These are phyloP conservation scores for Volvariella surrecta DNA, from an alignment of 1,284 basidiomycete species.

Conservation along the genomic window DNA sequence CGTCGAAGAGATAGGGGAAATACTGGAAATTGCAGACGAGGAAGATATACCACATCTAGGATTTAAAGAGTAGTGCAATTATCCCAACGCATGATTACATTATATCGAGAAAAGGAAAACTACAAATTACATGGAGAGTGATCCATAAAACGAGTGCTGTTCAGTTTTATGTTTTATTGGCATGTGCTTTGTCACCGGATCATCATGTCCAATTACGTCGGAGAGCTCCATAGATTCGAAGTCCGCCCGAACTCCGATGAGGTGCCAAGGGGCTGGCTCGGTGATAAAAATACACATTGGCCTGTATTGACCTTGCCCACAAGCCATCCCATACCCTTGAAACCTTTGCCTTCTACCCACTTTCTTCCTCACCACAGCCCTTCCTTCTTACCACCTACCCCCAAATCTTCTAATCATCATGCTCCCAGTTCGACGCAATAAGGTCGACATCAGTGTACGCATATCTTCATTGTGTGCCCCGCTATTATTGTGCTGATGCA, in stretches of 20 bases:
- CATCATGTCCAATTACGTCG: background rate
- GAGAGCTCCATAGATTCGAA: slow-evolving; percentile 8
- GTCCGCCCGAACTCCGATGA: slow-evolving; percentile 22
- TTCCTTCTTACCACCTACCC: slow-evolving; percentile 14
- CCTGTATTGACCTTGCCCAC: background rate
- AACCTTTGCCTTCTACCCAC: slow-evolving; percentile 9
- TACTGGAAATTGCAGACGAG: no score
- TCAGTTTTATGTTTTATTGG: no score
- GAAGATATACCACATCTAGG: no score
- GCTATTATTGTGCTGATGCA: slow-evolving; percentile 16
- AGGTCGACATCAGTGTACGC: slow-evolving; percentile 81
- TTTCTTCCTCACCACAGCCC: slow-evolving; percentile 9
- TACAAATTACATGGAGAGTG: no score
- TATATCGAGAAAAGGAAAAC: no score
- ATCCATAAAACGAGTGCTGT: no score
- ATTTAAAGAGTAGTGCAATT: no score
- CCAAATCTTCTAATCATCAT: slow-evolving; percentile 32
- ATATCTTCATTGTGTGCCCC: slow-evolving; percentile 3
- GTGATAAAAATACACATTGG: slow-evolving; percentile 16
- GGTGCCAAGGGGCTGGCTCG: slow-evolving; percentile 12
- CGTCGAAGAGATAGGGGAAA: no score
- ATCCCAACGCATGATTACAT: no score
- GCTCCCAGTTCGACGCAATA: slow-evolving; percentile 80
- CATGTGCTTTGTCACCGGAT: no score
- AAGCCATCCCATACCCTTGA: slow-evolving; percentile 5